Base-by-base conservation (phyloP, 306 rosid species). In the Amphicarpaea edgeworthii region DNA sequence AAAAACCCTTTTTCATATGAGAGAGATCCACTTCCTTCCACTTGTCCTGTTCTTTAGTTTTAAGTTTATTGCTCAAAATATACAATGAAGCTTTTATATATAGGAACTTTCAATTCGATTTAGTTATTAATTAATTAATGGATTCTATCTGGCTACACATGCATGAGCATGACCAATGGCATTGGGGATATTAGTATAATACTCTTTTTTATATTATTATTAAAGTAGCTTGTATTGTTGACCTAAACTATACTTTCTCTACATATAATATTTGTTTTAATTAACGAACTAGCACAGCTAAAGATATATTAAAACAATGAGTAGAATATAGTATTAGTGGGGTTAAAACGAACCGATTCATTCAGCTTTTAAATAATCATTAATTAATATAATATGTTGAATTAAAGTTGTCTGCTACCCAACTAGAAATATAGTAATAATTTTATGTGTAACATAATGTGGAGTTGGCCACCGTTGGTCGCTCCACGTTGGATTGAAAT, bases 291-390 rank as follows among this genome's bases (percentile, higher is more conserved):
- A 38, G 73, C 57, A 70, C 45, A 43, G 65, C 54, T 55, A 41
- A 24, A 60, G 42, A 46, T 30, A 46, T 49, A 49, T 51, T 17
- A 37, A 75, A 74, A 61, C 71, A 50, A 19, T 70, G 6, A 68
- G 66, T 43, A 24, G 62, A 75, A n/a, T n/a, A n/a, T n/a, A n/a
- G n/a, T 45, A 70, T 37, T 51, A 50, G 86, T 78, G 81, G 75
- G 65, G 28, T 78, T 58, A 41, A 77, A 68, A 67, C 23, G 62
- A 68, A 19, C 32, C 28, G 66, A 69, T 72, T 45, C 63, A 4
- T 61, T 38, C 62, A 62, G 46, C 67, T 61, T 68, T 32, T 78
- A 72, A 62, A 49, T 75, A 41, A 41, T 41, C 1, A 24, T 10
- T 26, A 4, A 42, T 57, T 68, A 63, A 41, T 32, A 17, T 61